Evolutionary conservation across 2,329 filamentous ascomycete species (phyloP).

Genomic region (Talaromyces verruculosus): DNA sequence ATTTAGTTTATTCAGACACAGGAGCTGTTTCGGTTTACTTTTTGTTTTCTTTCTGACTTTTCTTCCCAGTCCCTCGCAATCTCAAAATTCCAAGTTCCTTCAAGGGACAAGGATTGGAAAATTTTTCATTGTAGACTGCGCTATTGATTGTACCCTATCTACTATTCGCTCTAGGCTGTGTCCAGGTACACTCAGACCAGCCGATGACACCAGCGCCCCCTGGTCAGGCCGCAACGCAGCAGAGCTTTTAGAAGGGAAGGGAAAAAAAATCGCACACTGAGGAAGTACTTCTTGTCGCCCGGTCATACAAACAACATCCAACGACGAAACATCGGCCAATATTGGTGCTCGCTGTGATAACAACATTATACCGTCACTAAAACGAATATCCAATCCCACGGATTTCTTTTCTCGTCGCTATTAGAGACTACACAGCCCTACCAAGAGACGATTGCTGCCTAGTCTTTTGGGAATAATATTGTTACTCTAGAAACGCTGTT

Average conservation of each 20-base stretch:
- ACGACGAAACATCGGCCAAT: not conserved
- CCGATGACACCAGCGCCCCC: slow-evolving; percentile 22
- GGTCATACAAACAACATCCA: not conserved
- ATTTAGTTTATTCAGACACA: not conserved
- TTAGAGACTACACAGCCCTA: slow-evolving; percentile 8
- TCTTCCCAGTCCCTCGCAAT: not conserved
- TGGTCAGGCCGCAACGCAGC: slow-evolving; percentile 22
- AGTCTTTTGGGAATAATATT: slow-evolving; percentile 1
- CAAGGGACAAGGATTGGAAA: slow-evolving; percentile 13
- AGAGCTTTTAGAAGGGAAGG: slow-evolving; percentile 10
- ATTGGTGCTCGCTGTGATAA: not conserved
- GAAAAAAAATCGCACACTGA: slow-evolving; percentile 9
- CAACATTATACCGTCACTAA: not conserved
- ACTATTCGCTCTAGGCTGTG: slow-evolving; percentile 12
- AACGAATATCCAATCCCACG: not conserved
- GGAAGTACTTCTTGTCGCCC: not conserved
- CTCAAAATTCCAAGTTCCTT: not conserved
- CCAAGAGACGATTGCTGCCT: slow-evolving; percentile 18
- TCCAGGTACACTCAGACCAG: slow-evolving; percentile 20
- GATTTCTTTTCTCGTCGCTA: not conserved
- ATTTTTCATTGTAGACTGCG: slow-evolving; percentile 11
- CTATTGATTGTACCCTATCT: slow-evolving; percentile 10
- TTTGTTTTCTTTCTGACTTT: not conserved
- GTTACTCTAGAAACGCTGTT: slow-evolving; percentile 20
- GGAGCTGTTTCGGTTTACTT: not conserved